Percentiles rank a stretch among this genome's conserved stretches.
phyloP scores from a whole-genome alignment of 2,329 filamentous ascomycete genomes.

The Pseudogymnoascus destructans region DNA sequence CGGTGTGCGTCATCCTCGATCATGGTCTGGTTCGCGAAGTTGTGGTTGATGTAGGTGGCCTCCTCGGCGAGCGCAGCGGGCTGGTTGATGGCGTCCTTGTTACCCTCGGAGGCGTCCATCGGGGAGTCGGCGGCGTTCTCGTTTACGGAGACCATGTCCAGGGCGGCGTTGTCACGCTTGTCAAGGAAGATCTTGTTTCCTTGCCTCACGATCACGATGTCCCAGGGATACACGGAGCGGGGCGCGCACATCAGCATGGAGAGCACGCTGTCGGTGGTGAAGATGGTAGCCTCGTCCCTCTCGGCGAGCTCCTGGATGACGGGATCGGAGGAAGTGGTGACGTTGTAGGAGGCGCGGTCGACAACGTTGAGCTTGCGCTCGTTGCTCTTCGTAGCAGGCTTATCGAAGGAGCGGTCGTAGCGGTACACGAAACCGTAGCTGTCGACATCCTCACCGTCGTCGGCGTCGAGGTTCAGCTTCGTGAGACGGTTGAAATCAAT shows the following conservation, averaged over 20 bases:
- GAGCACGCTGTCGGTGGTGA: constrained; percentile 90
- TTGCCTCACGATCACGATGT: constrained; percentile 85
- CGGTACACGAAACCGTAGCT: constrained; percentile 96
- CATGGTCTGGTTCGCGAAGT: constrained; percentile 95
- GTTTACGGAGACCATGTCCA: constrained; percentile 98
- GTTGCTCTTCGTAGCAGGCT: constrained; percentile 75
- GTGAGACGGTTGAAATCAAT: constrained; percentile 92
- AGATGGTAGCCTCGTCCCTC: constrained; percentile 90
- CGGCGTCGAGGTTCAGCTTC: constrained; percentile 91
- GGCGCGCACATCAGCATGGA: constrained; percentile 99
- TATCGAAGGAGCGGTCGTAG: constrained; percentile 94
- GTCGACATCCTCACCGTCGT: constrained; percentile 89
- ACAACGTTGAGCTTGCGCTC: constrained; percentile 80
- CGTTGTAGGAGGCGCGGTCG: constrained; percentile 94
- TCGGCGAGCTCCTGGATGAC: constrained; percentile 95
- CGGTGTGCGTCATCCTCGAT: constrained; percentile 66
- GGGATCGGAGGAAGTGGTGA: constrained; percentile 90
- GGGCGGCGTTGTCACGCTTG: constrained; percentile 87
- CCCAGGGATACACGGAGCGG: constrained; percentile 95
- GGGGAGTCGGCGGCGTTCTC: constrained; percentile 96
- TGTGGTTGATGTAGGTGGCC: constrained; percentile 99
- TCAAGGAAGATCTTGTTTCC: constrained; percentile 97
- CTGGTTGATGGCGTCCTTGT: constrained; percentile 90
- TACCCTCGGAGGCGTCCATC: constrained; percentile 78
- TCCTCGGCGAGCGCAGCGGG: constrained; percentile 88